A percentile compares a stretch with the other conserved stretches of the same genome.
These are phyloP conservation scores for Physcomitrellopsis africana DNA, from an alignment of 225 moss, liverwort and hornwort genomes.

Conservation along the genomic window DNA sequence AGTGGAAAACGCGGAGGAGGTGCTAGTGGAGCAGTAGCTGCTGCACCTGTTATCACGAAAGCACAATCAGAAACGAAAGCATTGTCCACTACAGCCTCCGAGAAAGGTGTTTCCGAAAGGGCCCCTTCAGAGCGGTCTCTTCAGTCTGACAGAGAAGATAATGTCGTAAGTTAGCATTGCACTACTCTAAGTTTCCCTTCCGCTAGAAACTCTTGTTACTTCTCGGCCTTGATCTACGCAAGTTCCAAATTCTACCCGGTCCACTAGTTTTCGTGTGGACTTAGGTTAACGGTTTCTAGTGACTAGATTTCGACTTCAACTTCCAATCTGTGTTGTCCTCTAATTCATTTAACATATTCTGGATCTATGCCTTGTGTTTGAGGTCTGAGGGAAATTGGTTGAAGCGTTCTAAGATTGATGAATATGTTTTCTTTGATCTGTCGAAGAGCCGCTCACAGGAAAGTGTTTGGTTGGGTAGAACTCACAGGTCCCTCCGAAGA, in stretches of 20 bases:
- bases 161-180: constrained; percentile 26
- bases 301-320: too few relatives aligned
- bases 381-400: too few relatives aligned
- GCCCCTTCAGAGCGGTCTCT: constrained; percentile 53
- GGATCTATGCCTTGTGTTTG: too few relatives aligned
- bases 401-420: too few relatives aligned
- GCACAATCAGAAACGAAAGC: constrained; percentile 39
- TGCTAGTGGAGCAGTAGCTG: constrained; percentile 12
- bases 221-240: not conserved
- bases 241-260: not conserved
- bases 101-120: constrained; percentile 49
- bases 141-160: constrained; percentile 55
- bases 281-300: too few relatives aligned
- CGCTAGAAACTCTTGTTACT: too few relatives aligned
- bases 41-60: constrained; percentile 28
- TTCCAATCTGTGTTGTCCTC: too few relatives aligned
- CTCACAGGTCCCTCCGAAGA: constrained; percentile 47
- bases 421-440: too few relatives aligned
- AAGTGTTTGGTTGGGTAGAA: not conserved
- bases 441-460: too few relatives aligned
- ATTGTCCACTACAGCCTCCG: constrained; percentile 40
- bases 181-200: constrained; percentile 5
- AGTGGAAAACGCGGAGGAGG: constrained; percentile 50
- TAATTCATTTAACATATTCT: too few relatives aligned
- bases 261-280: too few relatives aligned